A percentile compares a stretch with the other conserved stretches of the same genome.
phyloP scores from a whole-genome alignment of 768 basidiomycete genomes.

The Hydnomerulius pinastri region DNA sequence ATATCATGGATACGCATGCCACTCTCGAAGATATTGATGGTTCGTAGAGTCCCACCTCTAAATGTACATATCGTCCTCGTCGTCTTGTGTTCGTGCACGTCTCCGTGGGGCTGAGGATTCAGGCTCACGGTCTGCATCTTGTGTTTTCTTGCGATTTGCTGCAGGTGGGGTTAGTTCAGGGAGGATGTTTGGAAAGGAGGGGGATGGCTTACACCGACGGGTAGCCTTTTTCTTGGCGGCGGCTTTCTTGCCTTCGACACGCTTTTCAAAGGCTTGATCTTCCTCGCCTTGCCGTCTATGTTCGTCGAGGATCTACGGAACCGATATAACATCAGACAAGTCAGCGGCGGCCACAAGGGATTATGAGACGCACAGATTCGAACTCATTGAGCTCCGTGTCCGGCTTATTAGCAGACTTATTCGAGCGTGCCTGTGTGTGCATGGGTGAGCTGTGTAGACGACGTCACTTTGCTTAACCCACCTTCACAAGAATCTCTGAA shows the following conservation, averaged over 20 bases:
- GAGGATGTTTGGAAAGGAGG: neutral
- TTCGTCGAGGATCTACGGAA: slow-evolving; percentile 80
- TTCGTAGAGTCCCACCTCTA: slow-evolving; percentile 7
- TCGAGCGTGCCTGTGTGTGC: slow-evolving; percentile 68
- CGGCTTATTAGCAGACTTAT: slow-evolving; percentile 91
- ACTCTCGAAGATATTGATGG: too few species aligned
- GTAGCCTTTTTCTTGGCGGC: slow-evolving; percentile 77
- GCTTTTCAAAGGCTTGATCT: slow-evolving; percentile 87
- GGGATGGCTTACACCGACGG: slow-evolving; percentile 38
- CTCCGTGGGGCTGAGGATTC: slow-evolving; percentile 13
- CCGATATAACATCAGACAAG: slow-evolving; percentile 1
- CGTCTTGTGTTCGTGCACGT: slow-evolving; percentile 9
- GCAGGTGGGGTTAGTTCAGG: neutral
- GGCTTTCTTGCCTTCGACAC: slow-evolving; percentile 79
- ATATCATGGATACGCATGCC: too few species aligned
- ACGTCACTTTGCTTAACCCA: slow-evolving; percentile 30
- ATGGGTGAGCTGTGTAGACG: neutral
- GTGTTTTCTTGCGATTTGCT: slow-evolving; percentile 34
- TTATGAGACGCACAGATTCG: slow-evolving; percentile 58
- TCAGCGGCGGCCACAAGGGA: neutral
- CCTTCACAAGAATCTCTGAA: slow-evolving; percentile 90
- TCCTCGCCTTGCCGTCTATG: slow-evolving; percentile 84
- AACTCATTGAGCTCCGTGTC: slow-evolving; percentile 95
- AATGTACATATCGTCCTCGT: slow-evolving; percentile 28
- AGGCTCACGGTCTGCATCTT: slow-evolving; percentile 17